Evolutionary conservation across 306 rosid species (phyloP), one percentile per base, ranked within the genome.

Genomic region (Alnus glutinosa): DNA sequence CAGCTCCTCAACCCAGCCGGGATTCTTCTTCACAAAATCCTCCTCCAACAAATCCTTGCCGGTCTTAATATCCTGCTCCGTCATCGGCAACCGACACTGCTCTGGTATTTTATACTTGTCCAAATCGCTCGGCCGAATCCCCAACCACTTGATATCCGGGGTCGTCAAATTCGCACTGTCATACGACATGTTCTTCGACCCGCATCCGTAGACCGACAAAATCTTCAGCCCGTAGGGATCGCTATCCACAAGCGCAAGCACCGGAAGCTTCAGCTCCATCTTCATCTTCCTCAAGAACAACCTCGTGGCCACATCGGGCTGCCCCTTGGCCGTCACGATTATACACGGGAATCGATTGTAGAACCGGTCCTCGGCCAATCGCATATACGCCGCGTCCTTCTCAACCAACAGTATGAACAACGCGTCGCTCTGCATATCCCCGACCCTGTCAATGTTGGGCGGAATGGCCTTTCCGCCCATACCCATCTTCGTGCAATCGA

Each of bases 381-480:
- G 84, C 75, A 92, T 94, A 76, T 90, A 94, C 12, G 98, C 98
- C 10, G 97, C 98, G 58, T 94, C 98, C 82, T 91, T 94, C 86
- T 94, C 98, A 76, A 92, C 98, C 85, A 94, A 79, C 34, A 94
- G 86, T 63, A 92, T 91, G 64, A 94, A 94, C 62, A 91, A 54
- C 4, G 98, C 98, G 79, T 92, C 98, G 39, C 97, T 94, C 80
- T 88, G 89, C 98, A 94, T 91, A 86, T 94, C 93, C 78, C 93
- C 97, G 54, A 94, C 97, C 73, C 97, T 83, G 61, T 88, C 94
- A 52, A 94, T 94, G 80, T 94, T 92, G 0, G 98, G 98, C 0
- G 98, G 98, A 63, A 94, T 92, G 0, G 97, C 97, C 12, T 94
- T 92, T 2, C 97, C 98, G 1, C 98, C 98, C 97, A 92, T 90